A percentile compares a stretch with the other conserved stretches of the same genome.
Conservation (phyloP, 495 filamentous ascomycete genomes). For the Trichoderma gamsii region DNA sequence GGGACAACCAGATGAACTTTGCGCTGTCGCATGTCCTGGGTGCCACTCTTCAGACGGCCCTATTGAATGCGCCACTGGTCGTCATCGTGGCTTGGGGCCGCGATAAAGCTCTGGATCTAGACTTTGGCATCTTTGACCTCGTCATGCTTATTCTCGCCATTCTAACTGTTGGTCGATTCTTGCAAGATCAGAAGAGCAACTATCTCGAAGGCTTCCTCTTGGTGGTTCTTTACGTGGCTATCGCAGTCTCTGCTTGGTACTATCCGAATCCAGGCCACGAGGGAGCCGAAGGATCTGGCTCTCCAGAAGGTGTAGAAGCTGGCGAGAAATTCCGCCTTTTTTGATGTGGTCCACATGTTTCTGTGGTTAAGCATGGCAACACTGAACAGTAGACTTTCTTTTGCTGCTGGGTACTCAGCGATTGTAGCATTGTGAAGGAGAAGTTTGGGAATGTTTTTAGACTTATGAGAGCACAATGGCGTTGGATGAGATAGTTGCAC, state of each 20-base stretch:
- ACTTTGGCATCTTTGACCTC: conserved; percentile 88
- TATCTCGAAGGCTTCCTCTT: conserved; percentile 76
- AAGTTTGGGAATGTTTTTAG: neutral
- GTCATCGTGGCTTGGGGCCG: conserved; percentile 84
- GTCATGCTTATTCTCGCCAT: conserved; percentile 80
- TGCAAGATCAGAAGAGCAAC: conserved; percentile 73
- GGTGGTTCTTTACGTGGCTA: conserved; percentile 60
- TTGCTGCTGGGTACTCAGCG: neutral
- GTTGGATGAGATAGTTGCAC: neutral
- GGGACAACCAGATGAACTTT: conserved; percentile 83
- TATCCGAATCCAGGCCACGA: conserved; percentile 43
- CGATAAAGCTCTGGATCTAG: conserved; percentile 62
- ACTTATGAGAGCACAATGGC: neutral
- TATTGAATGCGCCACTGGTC: conserved; percentile 80
- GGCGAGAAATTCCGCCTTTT: neutral
- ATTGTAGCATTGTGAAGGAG: neutral
- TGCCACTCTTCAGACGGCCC: conserved; percentile 80
- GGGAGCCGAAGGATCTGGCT: conserved; percentile 57
- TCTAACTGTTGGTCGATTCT: conserved; percentile 75
- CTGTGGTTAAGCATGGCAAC: neutral
- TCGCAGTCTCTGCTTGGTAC: conserved; percentile 56
- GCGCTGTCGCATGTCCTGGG: conserved; percentile 86
- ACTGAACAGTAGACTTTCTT: neutral
- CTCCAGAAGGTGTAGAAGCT: neutral
- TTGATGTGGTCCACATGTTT: neutral